Base-by-base conservation (phyloP, 2,329 filamentous ascomycete genomes). In the Xylaria sp. region DNA sequence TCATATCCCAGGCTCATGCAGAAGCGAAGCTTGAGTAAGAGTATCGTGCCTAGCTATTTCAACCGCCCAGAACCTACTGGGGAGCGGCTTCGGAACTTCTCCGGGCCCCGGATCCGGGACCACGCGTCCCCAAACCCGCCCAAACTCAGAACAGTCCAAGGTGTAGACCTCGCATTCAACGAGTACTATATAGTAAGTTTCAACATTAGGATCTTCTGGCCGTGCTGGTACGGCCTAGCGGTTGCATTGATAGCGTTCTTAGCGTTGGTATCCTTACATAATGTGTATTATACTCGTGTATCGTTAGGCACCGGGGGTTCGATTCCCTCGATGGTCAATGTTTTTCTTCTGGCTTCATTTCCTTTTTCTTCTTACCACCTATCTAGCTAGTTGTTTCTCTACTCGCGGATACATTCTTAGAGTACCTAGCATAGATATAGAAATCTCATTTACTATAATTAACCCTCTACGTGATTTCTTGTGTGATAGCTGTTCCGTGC, bases 201-300 rank as follows among this genome's bases (percentile, higher is more conserved):
- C 13, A 52, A 32, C 25, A 52, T 52, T 32, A 10, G 7, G 6
- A 8, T 2, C 9, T 32, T 30, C 20, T 32, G 28, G 48, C 25
- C 15, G 28, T 10, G 48, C 32, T 52, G 48, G 48, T 52, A 52
- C 48, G 48, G 48, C 48, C 25, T 52, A 52, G 48, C 48, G 48
- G 12, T 30, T 23, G 10, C 5, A n/a, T 10, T 13, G 8, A 13
- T 52, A 52, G 25, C 46, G 46, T 52, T n/a, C 25, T n/a, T 15
- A 32, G 48, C 28, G 48, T 52, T n/a, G 6, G 15, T 52, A 52
- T 52, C 18, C 48, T 18, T 52, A 32, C 25, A 3, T 6, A 52
- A 15, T n/a, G 32, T n/a, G 32, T 52, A 3, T 12, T 30, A n/a
- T n/a, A 52, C 15, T n/a, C 8, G n/a, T 3, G 25, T 8, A 52